Evolutionary conservation across 164 flowering plant species (phyloP), one percentile per base, ranked within the genome.

Genomic region (Malania oleifera): DNA sequence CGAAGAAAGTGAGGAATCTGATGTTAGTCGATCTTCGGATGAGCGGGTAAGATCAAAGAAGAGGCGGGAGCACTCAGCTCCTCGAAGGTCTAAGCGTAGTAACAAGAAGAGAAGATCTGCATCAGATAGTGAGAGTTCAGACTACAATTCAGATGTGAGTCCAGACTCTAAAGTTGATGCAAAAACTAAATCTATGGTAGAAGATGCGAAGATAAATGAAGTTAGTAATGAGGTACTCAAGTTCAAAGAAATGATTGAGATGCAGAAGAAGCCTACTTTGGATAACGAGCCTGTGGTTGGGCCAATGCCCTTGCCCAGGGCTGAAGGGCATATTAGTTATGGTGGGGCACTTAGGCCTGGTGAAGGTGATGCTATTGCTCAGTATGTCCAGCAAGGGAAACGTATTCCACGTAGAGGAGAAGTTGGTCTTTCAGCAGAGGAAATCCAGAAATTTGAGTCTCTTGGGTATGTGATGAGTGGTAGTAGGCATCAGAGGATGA

Each of bases 391-490:
- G 69, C 97, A 91, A 69, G 97, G 97, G 61, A 87, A 91, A 77
- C 96, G 95, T 83, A 95, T 95, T 41, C 95, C 93, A 3, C 85
- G 96, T 5, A 84, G 99, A 87, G 99, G 99, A 68, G 97, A 95
- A 71, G 96, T 95, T 67, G 97, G 96, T 56, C 91, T 95, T 50
- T 86, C 90, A 0, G 97, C 96, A n/a, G 97, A 95, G 7, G 93
- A 95, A 73, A 95, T 95, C 77, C 78, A 74, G 68, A 95, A 77
- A 75, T 93, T 82, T 69, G 97, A 93, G 81, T 34, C 12, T 61
- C 85, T 95, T 59, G 99, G 99, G 15, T 95, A 89, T 84, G 99
- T 91, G 65, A 91, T 95, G 97, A 95, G 96, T 76, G 96, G 99
- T 59, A 91, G 99, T 70, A 85, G 99, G 79, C 99, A 95, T 70